Evolutionary conservation across 108 stramenopile genomes (phyloP).

Genomic region (Mayamaea pseudoterrestris): DNA sequence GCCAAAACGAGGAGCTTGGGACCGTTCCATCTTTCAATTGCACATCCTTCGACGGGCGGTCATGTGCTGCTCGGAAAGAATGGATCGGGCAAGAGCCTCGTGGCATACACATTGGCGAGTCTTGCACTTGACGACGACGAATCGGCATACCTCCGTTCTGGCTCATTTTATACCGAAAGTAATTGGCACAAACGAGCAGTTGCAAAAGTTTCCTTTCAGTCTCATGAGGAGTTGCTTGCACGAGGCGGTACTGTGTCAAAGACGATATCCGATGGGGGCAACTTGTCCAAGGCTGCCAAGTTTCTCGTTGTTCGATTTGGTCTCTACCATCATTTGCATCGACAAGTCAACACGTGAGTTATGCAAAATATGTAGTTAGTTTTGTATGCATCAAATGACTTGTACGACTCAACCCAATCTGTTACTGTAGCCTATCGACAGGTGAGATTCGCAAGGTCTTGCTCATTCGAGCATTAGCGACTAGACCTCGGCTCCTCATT

Average conservation of each 20-base stretch:
- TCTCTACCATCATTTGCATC: conserved; percentile 43
- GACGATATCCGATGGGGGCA: conserved; percentile 33
- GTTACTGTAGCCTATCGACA: conserved; percentile 49
- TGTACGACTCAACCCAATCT: too few relatives aligned
- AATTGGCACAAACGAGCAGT: background rate
- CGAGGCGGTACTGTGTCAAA: conserved; percentile 25
- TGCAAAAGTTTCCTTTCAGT: conserved; percentile 60
- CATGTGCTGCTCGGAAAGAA: conserved; percentile 45
- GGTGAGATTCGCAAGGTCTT: conserved; percentile 75
- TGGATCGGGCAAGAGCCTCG: conserved; percentile 12
- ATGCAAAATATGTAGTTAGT: too few relatives aligned
- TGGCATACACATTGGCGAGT: background rate
- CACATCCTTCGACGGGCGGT: conserved; percentile 19
- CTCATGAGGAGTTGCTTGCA: conserved; percentile 39
- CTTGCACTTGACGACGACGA: background rate
- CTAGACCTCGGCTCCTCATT: conserved; percentile 38
- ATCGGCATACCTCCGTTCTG: too few relatives aligned
- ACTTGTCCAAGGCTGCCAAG: conserved; percentile 48
- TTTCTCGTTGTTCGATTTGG: conserved; percentile 61
- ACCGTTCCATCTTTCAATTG: too few relatives aligned
- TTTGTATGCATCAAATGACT: too few relatives aligned
- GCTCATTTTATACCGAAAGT: background rate
- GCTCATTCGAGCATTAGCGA: conserved; percentile 44
- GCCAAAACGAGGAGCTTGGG: too few relatives aligned
- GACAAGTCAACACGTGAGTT: too few relatives aligned